Conservation (phyloP, 2,329 filamentous ascomycete species). For the Thielaviopsis ethacetica region DNA sequence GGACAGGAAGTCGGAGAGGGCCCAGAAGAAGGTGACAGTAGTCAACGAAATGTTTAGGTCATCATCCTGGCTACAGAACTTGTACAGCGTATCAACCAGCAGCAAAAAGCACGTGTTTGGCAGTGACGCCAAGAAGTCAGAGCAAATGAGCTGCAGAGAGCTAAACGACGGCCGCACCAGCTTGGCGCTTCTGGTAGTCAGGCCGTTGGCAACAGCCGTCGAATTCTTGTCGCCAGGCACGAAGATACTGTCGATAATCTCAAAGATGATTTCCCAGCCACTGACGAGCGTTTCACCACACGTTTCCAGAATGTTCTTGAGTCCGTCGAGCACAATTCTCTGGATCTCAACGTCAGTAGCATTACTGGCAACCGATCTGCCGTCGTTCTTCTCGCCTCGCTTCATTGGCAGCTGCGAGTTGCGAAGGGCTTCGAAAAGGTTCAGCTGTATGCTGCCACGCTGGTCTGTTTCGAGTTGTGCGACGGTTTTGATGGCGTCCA, state of each 20-base stretch:
- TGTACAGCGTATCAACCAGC: constrained; percentile 73
- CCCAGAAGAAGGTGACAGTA: constrained; percentile 91
- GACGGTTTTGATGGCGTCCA: constrained; percentile 42
- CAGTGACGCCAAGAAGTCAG: constrained; percentile 69
- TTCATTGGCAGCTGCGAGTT: constrained; percentile 31
- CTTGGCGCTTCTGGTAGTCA: constrained; percentile 47
- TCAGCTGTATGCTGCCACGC: constrained; percentile 50
- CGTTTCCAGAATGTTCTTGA: constrained; percentile 72
- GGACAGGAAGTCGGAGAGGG: constrained; percentile 74
- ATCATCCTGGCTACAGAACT: constrained; percentile 76
- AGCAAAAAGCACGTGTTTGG: constrained; percentile 56
- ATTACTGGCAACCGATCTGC: constrained; percentile 3
- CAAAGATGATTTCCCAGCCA: constrained; percentile 76
- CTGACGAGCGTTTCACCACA: constrained; percentile 69
- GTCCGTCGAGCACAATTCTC: constrained; percentile 58
- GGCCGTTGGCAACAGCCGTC: constrained; percentile 17
- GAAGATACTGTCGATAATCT: constrained; percentile 73
- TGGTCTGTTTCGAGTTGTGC: constrained; percentile 32
- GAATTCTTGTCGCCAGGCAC: constrained; percentile 20
- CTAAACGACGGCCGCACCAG: constrained; percentile 77
- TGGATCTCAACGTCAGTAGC: constrained; percentile 63
- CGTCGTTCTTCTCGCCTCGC: neutral
- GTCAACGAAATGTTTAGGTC: constrained; percentile 93
- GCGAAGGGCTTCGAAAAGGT: constrained; percentile 50
- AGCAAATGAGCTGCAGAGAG: constrained; percentile 82